phyloP scores from a whole-genome alignment of 805 yeast genomes.

The Saccharomycopsis synnaedendra region DNA sequence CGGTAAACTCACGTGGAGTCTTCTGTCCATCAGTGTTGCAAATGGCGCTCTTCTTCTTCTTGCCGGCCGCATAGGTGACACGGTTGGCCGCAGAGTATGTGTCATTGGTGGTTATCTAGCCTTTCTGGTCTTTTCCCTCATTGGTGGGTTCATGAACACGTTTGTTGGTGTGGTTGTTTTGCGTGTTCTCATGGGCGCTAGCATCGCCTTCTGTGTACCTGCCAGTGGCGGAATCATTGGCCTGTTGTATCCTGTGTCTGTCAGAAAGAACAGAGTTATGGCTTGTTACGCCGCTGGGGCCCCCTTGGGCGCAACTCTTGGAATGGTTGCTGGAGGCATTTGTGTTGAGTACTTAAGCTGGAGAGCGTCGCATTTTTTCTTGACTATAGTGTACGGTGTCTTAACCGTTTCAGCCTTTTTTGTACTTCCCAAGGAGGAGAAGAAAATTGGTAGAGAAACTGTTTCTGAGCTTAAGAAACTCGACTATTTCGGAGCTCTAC shows the following conservation, averaged over 20 bases:
- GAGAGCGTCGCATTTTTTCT: conserved; percentile 31
- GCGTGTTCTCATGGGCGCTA: conserved; percentile 34
- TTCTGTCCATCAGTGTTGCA: conserved; percentile 30
- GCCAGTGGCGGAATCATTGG: conserved; percentile 38
- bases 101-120: conserved; percentile 25
- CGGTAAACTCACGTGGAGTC: conserved; percentile 33
- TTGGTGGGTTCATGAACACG: conserved; percentile 26
- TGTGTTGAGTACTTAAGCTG: conserved; percentile 29
- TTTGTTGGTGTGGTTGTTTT: conserved; percentile 29
- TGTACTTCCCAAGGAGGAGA: conserved; percentile 23
- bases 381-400: conserved; percentile 27
- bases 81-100: conserved; percentile 31
- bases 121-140: conserved; percentile 24
- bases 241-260: conserved; percentile 27
- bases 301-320: conserved; percentile 34
- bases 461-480: conserved; percentile 16
- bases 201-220: conserved; percentile 33
- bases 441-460: not conserved
- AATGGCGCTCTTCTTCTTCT: conserved; percentile 32
- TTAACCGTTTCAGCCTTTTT: conserved; percentile 21
- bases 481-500: conserved; percentile 33
- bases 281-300: conserved; percentile 35
- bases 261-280: conserved; percentile 32
- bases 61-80: conserved; percentile 38
- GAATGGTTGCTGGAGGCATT: conserved; percentile 34